A percentile compares a stretch with the other conserved stretches of the same genome.
These are phyloP conservation scores for Pythium guiyangense DNA, from an alignment of 352 stramenopile genomes.

Conservation along the genomic window DNA sequence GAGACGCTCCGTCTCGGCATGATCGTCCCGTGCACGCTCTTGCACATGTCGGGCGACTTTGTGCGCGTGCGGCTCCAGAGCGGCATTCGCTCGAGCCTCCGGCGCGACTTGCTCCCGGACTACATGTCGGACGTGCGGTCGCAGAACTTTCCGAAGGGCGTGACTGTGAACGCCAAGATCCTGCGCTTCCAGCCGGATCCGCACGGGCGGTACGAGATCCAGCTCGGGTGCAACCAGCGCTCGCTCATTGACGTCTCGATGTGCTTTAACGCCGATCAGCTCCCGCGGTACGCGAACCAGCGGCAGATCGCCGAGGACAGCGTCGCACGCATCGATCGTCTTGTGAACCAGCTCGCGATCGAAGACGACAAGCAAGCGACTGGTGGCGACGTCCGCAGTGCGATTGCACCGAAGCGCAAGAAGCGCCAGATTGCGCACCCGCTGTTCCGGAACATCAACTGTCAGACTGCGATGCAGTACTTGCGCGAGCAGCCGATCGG, in stretches of 20 bases:
- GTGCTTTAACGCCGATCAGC: conserved; percentile 56
- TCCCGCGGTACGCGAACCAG: conserved; percentile 50
- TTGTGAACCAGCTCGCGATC: conserved; percentile 67
- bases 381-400: conserved; percentile 17
- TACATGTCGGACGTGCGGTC: conserved; percentile 62
- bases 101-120: conserved; percentile 72
- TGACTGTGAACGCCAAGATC: conserved; percentile 87
- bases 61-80: conserved; percentile 83
- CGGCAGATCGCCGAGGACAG: conserved; percentile 64
- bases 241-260: conserved; percentile 74
- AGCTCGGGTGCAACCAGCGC: conserved; percentile 70
- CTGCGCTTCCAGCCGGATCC: conserved; percentile 65
- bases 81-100: conserved; percentile 75
- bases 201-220: conserved; percentile 67
- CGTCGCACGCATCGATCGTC: conserved; percentile 59
- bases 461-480: conserved; percentile 75
- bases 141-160: conserved; percentile 72
- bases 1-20: conserved; percentile 81
- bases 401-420: conserved; percentile 53
- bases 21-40: conserved; percentile 80
- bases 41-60: conserved; percentile 83
- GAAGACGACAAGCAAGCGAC: conserved; percentile 62
- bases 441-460: conserved; percentile 87
- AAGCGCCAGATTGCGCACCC: conserved; percentile 85
- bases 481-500: conserved; percentile 72